Conservation (phyloP, 169 alveolate species). For the Eimeria maxima region DNA sequence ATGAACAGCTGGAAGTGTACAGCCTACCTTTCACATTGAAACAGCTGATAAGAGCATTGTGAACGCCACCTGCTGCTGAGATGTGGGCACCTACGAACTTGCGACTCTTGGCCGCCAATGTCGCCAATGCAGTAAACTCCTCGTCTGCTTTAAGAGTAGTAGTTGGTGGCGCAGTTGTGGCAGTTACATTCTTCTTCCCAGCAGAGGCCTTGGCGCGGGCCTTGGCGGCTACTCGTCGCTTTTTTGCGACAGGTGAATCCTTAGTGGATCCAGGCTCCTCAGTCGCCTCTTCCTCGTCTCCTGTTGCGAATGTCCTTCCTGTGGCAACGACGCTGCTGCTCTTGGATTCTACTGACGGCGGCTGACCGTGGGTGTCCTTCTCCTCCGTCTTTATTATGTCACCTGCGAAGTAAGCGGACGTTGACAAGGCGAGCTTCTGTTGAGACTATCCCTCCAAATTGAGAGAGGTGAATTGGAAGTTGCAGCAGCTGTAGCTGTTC, state of each 20-base stretch:
- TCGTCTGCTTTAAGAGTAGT: slow-evolving; percentile 65
- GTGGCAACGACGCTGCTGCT: background rate
- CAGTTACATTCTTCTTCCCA: slow-evolving; percentile 74
- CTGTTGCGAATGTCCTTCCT: background rate
- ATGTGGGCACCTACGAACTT: slow-evolving; percentile 94
- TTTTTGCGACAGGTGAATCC: slow-evolving; percentile 49
- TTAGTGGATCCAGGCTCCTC: background rate
- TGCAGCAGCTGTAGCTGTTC: background rate
- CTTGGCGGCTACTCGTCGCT: slow-evolving; percentile 48
- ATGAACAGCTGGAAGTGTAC: background rate
- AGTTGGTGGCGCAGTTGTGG: slow-evolving; percentile 28
- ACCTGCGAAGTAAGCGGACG: slow-evolving; percentile 5
- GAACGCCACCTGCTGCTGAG: slow-evolving; percentile 95
- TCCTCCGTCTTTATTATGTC: slow-evolving; percentile 5
- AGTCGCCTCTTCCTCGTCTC: background rate
- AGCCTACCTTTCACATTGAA: slow-evolving; percentile 89
- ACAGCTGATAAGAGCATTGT: slow-evolving; percentile 90
- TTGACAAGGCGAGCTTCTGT: background rate
- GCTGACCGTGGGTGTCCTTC: background rate
- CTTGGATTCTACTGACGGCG: background rate
- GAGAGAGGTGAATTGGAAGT: background rate
- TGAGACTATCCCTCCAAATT: background rate
- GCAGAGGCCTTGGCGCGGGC: slow-evolving; percentile 34
- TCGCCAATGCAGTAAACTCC: slow-evolving; percentile 78
- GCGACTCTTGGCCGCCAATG: slow-evolving; percentile 83